Conservation (phyloP, 2,329 filamentous ascomycete genomes). For the Diatrype stigma region DNA sequence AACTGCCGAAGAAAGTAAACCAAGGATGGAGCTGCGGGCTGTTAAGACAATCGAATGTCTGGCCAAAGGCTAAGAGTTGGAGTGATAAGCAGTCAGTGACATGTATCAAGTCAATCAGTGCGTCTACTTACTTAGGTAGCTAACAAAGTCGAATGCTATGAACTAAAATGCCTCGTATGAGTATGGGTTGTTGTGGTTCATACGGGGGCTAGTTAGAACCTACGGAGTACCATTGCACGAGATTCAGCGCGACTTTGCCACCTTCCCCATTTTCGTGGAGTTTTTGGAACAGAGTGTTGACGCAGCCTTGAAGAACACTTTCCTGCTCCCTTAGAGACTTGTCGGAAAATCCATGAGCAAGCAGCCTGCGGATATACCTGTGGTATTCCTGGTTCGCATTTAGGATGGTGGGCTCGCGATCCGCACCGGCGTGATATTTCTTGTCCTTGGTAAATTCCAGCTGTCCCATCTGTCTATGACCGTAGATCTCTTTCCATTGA, state of each 20-base stretch:
- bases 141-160: slow-evolving; percentile 8
- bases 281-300: slow-evolving; percentile 3
- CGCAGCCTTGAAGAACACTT: slow-evolving; percentile 5
- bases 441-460: slow-evolving; percentile 7
- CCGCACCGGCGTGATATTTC: slow-evolving; percentile 9
- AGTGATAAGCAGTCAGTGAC: not conserved
- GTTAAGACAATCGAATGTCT: slow-evolving; percentile 6
- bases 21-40: slow-evolving; percentile 4
- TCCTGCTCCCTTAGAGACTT: slow-evolving; percentile 10
- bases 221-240: slow-evolving; percentile 6
- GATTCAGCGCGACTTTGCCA: slow-evolving; percentile 1
- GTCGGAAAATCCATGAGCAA: slow-evolving; percentile 8
- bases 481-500: slow-evolving; percentile 7
- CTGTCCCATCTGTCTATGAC: slow-evolving; percentile 2
- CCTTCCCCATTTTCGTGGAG: slow-evolving; percentile 3
- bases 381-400: slow-evolving; percentile 8
- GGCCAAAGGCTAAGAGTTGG: slow-evolving; percentile 5
- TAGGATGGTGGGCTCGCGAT: slow-evolving; percentile 2
- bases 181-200: too few species aligned
- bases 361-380: slow-evolving; percentile 6
- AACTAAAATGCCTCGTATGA: slow-evolving; percentile 2
- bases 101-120: too few species aligned
- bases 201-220: not conserved
- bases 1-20: slow-evolving; percentile 3
- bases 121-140: slow-evolving; percentile 4